A percentile compares a stretch with the other conserved stretches of the same genome.
phyloP scores from a whole-genome alignment of 345 rosid species.

The Hirschfeldia incana region DNA sequence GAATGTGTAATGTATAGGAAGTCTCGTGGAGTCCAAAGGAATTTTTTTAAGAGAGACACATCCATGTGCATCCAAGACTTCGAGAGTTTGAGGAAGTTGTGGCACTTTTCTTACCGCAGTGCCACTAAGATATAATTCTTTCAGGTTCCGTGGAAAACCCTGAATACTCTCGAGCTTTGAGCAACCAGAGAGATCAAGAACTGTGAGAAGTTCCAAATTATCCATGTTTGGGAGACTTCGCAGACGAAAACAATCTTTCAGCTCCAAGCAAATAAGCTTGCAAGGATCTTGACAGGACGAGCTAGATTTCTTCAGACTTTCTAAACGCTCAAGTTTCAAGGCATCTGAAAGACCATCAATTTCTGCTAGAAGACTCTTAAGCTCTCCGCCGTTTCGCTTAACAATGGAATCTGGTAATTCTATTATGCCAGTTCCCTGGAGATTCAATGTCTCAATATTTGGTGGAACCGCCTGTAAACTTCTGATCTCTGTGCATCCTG shows the following conservation, averaged over 20 bases:
- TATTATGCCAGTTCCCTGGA: conserved; percentile 9
- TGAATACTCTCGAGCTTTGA: neutral
- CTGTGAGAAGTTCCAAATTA: conserved; percentile 14
- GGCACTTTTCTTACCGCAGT: conserved; percentile 25
- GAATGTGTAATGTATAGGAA: conserved; percentile 11
- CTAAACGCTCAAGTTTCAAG: neutral
- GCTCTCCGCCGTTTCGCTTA: neutral
- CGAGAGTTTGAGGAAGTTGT: conserved; percentile 23
- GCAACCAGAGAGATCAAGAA: conserved; percentile 29
- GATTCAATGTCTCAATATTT: conserved; percentile 4
- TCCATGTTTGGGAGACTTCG: conserved; percentile 7
- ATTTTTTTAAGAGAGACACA: conserved; percentile 6
- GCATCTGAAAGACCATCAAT: neutral
- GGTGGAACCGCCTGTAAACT: neutral
- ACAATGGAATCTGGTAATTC: neutral
- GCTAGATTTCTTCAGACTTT: neutral
- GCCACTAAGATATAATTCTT: conserved; percentile 15
- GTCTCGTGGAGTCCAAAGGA: neutral
- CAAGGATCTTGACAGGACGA: neutral
- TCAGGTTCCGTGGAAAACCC: conserved; percentile 17
- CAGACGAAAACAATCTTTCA: conserved; percentile 19
- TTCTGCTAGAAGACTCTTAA: neutral
- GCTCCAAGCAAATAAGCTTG: conserved; percentile 3
- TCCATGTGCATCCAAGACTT: conserved; percentile 13
- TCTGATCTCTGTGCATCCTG: conserved; percentile 8